A percentile compares a stretch with the other conserved stretches of the same genome.
These are phyloP conservation scores for Trichophyton verrucosum DNA, from an alignment of 2,329 filamentous ascomycete genomes.

Conservation along the genomic window DNA sequence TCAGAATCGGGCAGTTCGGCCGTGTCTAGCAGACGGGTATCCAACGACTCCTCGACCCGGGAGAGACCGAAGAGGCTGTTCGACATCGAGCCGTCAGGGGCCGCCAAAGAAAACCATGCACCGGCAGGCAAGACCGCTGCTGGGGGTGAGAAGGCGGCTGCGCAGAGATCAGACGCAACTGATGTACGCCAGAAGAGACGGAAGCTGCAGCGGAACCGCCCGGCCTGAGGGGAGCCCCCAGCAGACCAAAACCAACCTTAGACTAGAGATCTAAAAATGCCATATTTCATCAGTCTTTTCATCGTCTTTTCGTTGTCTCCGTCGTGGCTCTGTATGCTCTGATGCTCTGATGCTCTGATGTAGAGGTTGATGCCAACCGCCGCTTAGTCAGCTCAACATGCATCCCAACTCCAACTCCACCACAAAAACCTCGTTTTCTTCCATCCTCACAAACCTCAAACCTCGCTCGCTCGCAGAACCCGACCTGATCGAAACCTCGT, in stretches of 20 bases:
- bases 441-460: background rate
- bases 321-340: background rate
- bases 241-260: background rate
- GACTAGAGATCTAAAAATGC: background rate
- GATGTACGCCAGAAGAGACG: background rate
- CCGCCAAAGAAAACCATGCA: background rate
- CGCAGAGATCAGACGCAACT: background rate
- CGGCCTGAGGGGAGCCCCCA: background rate
- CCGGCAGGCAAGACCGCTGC: background rate
- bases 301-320: too few relatives aligned
- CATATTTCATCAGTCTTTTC: background rate
- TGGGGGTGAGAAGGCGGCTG: background rate
- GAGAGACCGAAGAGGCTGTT: background rate
- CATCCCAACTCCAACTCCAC: background rate
- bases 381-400: background rate
- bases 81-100: background rate
- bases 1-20: background rate
- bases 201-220: background rate
- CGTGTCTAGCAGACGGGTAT: background rate
- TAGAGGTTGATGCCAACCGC: background rate
- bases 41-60: background rate
- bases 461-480: background rate
- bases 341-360: background rate
- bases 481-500: background rate
- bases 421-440: conserved; percentile 1